A percentile compares a stretch with the other conserved stretches of the same genome.
Conservation (phyloP, 2,329 filamentous ascomycete genomes). For the Venturia oleaginea region DNA sequence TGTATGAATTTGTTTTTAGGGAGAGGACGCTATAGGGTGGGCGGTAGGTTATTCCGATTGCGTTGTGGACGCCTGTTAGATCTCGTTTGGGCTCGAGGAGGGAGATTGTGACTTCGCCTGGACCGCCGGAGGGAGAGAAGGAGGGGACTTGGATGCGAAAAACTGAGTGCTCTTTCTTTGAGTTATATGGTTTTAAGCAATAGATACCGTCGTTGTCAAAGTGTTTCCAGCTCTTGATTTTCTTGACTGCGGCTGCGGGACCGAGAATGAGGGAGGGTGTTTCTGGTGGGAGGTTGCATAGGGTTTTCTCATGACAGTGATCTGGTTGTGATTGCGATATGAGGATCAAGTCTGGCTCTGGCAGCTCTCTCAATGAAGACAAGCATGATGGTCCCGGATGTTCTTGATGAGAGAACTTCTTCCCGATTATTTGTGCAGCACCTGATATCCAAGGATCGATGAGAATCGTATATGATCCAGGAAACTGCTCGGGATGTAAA, state of each 20-base stretch:
- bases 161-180: constrained; percentile 31
- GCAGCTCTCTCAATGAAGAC: constrained; percentile 45
- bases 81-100: constrained; percentile 55
- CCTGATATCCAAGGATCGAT: constrained; percentile 64
- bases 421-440: constrained; percentile 50
- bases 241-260: constrained; percentile 53
- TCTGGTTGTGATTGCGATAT: constrained; percentile 56
- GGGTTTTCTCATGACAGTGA: constrained; percentile 61
- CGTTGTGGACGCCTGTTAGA: constrained; percentile 50
- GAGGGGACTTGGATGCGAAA: constrained; percentile 44
- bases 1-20: constrained; percentile 13
- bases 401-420: constrained; percentile 42
- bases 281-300: constrained; percentile 51
- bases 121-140: constrained; percentile 40
- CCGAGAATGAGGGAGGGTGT: constrained; percentile 56
- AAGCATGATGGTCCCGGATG: constrained; percentile 39
- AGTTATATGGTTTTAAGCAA: constrained; percentile 34
- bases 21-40: constrained; percentile 41
- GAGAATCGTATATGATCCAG: constrained; percentile 54
- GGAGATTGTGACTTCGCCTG: constrained; percentile 63
- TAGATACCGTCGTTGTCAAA: constrained; percentile 46
- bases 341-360: constrained; percentile 46
- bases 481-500: constrained; percentile 26
- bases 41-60: constrained; percentile 63
- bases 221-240: constrained; percentile 59